A percentile compares a stretch with the other conserved stretches of the same genome.
Evolutionary conservation across 106 monocot species (phyloP).

Genomic region (Allium cepa): DNA sequence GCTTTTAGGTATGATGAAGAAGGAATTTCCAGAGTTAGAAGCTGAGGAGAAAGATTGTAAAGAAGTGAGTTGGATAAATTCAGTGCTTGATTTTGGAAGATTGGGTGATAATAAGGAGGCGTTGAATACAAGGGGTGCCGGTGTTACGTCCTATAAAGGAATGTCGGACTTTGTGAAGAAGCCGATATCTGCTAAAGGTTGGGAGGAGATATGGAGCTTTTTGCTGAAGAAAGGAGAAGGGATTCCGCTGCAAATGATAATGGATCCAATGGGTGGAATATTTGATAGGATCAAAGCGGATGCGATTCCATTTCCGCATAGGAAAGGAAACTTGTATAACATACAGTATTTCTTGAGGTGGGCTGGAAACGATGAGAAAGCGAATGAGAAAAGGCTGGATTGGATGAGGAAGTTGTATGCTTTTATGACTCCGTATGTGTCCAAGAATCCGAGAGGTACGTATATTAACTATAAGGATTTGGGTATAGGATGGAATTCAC

Average conservation of each 20-base stretch:
- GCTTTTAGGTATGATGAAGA: slow-evolving; percentile 1
- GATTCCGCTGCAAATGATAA: slow-evolving; percentile 8
- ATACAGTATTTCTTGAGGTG: slow-evolving; percentile 19
- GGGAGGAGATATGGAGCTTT: slow-evolving; percentile 12
- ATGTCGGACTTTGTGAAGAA: slow-evolving; percentile 24
- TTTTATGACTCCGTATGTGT: slow-evolving; percentile 10
- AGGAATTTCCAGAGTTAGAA: slow-evolving; percentile 12
- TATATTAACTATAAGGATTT: too few relatives aligned
- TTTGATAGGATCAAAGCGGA: slow-evolving; percentile 16
- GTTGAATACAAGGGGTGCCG: not conserved
- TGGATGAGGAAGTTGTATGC: slow-evolving; percentile 12
- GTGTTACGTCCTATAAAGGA: slow-evolving; percentile 4
- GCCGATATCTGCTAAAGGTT: not conserved
- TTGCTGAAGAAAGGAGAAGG: not conserved
- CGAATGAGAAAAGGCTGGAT: not conserved
- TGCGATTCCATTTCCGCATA: slow-evolving; percentile 23
- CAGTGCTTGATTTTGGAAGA: slow-evolving; percentile 3
- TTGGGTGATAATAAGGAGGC: not conserved
- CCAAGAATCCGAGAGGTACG: slow-evolving; percentile 2
- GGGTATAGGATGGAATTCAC: slow-evolving; percentile 7
- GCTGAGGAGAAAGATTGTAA: slow-evolving; percentile 11
- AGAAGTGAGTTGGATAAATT: slow-evolving; percentile 20
- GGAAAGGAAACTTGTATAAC: slow-evolving; percentile 27
- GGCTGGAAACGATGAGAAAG: slow-evolving; percentile 7
- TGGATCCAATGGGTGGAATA: slow-evolving; percentile 25